Conservation (phyloP, 1,139 yeast species). For the Geotrichum fermentans region DNA sequence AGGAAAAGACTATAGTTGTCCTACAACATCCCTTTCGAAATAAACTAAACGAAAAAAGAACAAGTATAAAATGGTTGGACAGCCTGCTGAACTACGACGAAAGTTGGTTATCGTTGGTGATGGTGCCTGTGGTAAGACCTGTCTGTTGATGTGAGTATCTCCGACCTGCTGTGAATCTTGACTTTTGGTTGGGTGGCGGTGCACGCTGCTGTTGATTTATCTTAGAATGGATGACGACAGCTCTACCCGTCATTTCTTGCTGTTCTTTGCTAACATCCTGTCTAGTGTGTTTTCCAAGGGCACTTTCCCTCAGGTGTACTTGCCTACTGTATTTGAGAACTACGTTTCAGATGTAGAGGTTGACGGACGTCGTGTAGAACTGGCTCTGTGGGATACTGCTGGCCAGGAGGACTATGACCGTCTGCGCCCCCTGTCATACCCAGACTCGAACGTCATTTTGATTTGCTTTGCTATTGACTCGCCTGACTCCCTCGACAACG, state of each 20-base stretch:
- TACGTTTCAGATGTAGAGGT: conserved; percentile 83
- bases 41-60: too few species aligned
- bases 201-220: not conserved
- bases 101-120: conserved; percentile 91
- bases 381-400: conserved; percentile 97
- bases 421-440: conserved; percentile 91
- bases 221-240: not conserved
- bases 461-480: conserved; percentile 91
- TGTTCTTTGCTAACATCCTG: not conserved
- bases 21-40: too few species aligned
- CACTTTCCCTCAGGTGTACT: conserved; percentile 42
- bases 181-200: not conserved
- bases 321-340: conserved; percentile 53
- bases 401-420: conserved; percentile 99
- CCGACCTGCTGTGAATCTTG: not conserved
- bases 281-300: conserved; percentile 75
- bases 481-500: conserved; percentile 94
- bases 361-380: conserved; percentile 48
- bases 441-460: conserved; percentile 92
- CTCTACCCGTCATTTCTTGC: not conserved
- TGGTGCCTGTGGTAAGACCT: conserved; percentile 94
- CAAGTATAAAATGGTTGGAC: conserved; percentile 37
- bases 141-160: conserved; percentile 33
- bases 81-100: conserved; percentile 44
- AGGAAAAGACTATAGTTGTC: too few species aligned